These are phyloP conservation scores for Fusarium stilboides DNA, from an alignment of 2,329 filamentous ascomycete genomes.

Conservation along the genomic window DNA sequence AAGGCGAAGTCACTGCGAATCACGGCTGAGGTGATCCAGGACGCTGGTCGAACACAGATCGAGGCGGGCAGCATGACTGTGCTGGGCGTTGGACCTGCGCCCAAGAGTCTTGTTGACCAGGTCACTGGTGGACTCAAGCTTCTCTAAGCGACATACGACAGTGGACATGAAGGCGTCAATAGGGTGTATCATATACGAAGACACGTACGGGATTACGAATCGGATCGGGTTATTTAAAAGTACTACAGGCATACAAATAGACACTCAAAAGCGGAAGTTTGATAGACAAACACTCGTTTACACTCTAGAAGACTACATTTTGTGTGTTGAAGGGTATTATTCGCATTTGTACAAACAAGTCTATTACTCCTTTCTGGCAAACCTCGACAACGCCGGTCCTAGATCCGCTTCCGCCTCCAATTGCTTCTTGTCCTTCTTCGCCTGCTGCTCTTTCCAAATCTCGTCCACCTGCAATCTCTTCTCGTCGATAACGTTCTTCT, in stretches of 20 bases:
- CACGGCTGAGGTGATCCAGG: slow-evolving; percentile 90
- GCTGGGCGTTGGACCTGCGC: slow-evolving; percentile 85
- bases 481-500: slow-evolving; percentile 96
- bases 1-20: slow-evolving; percentile 87
- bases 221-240: slow-evolving; percentile 33
- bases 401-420: slow-evolving; percentile 79
- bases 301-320: neutral
- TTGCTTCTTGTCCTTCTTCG: slow-evolving; percentile 74
- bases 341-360: slow-evolving; percentile 38
- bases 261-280: slow-evolving; percentile 18
- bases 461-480: slow-evolving; percentile 90
- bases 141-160: slow-evolving; percentile 65
- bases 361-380: slow-evolving; percentile 77
- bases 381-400: slow-evolving; percentile 88
- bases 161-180: neutral
- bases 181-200: slow-evolving; percentile 16
- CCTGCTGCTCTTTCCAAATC: slow-evolving; percentile 80
- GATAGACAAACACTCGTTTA: slow-evolving; percentile 20
- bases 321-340: slow-evolving; percentile 48
- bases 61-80: slow-evolving; percentile 93
- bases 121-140: slow-evolving; percentile 90
- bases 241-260: slow-evolving; percentile 27
- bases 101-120: slow-evolving; percentile 87
- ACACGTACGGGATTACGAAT: slow-evolving; percentile 19
- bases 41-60: slow-evolving; percentile 98